phyloP scores from a whole-genome alignment of 805 yeast genomes.

The Ogataea chonburiensis region DNA sequence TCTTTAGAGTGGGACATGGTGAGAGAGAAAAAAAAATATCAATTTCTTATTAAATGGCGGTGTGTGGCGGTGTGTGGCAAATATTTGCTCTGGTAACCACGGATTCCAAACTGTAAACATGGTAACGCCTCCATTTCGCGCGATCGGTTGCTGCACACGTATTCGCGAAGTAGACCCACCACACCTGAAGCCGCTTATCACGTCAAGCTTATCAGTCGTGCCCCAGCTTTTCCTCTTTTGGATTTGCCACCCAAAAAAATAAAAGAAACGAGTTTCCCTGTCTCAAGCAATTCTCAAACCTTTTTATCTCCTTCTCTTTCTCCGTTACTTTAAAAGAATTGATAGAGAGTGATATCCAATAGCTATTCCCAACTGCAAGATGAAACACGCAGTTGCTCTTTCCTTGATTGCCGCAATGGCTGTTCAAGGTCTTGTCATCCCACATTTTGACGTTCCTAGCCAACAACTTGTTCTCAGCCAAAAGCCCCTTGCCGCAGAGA shows the following conservation, averaged over 20 bases:
- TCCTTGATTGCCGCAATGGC: conserved; percentile 29
- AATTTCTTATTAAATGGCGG: neutral
- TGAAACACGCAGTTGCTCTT: conserved; percentile 26
- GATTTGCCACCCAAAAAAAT: conserved; percentile 13
- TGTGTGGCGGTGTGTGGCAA: conserved; percentile 2
- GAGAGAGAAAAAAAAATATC: conserved; percentile 1
- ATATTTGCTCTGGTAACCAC: too few species aligned
- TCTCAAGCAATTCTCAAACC: conserved; percentile 7
- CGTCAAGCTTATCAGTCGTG: conserved; percentile 15
- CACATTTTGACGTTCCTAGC: conserved; percentile 33
- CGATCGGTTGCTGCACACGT: too few species aligned
- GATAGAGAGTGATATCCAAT: conserved; percentile 6
- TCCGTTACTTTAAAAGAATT: neutral
- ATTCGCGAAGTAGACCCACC: too few species aligned
- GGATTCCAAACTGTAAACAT: too few species aligned
- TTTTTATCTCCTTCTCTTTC: conserved; percentile 4
- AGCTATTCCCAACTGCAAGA: conserved; percentile 5
- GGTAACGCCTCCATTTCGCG: too few species aligned
- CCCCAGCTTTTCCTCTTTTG: conserved; percentile 12
- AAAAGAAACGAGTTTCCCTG: conserved; percentile 7
- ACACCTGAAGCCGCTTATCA: conserved; percentile 12
- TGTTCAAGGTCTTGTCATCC: conserved; percentile 61
- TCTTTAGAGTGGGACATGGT: conserved; percentile 16
- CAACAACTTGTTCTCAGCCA: conserved; percentile 17
- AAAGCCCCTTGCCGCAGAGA: conserved; percentile 4